phyloP scores from a whole-genome alignment of 306 rosid genomes.

The Mimosa bimucronata region DNA sequence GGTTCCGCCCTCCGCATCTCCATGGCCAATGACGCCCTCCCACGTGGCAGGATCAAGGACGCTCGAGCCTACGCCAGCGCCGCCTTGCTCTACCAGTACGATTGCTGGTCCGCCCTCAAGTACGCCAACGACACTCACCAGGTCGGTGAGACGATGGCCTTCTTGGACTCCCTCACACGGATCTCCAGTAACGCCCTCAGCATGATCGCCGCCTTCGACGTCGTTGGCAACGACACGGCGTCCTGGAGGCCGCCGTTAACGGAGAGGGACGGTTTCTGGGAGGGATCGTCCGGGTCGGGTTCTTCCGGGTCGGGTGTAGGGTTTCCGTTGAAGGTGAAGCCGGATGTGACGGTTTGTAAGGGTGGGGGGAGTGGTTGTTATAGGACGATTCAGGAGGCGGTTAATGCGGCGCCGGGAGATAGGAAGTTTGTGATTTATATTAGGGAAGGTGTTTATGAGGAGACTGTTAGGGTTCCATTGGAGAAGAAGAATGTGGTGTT shows the following conservation, averaged over 20 bases:
- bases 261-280: slow-evolving; percentile 86
- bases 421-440: slow-evolving; percentile 68
- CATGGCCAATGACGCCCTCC: slow-evolving; percentile 45
- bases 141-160: slow-evolving; percentile 69
- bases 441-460: slow-evolving; percentile 75
- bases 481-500: slow-evolving; percentile 79
- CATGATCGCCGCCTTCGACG: slow-evolving; percentile 66
- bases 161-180: slow-evolving; percentile 47
- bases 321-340: slow-evolving; percentile 48
- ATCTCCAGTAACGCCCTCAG: slow-evolving; percentile 79
- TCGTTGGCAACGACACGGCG: slow-evolving; percentile 52
- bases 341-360: slow-evolving; percentile 71
- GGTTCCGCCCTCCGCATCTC: slow-evolving; percentile 59
- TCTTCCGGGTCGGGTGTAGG: slow-evolving; percentile 40
- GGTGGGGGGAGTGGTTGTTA: slow-evolving; percentile 47
- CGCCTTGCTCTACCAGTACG: slow-evolving; percentile 71
- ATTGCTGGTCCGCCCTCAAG: slow-evolving; percentile 82
- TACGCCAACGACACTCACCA: slow-evolving; percentile 70
- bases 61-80: slow-evolving; percentile 84
- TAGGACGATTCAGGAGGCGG: slow-evolving; percentile 79
- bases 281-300: slow-evolving; percentile 51
- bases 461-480: slow-evolving; percentile 76
- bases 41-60: slow-evolving; percentile 47
- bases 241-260: slow-evolving; percentile 79
- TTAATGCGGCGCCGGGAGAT: slow-evolving; percentile 57